phyloP scores from a whole-genome alignment of 495 filamentous ascomycete species.

The Penicillium desertorum region DNA sequence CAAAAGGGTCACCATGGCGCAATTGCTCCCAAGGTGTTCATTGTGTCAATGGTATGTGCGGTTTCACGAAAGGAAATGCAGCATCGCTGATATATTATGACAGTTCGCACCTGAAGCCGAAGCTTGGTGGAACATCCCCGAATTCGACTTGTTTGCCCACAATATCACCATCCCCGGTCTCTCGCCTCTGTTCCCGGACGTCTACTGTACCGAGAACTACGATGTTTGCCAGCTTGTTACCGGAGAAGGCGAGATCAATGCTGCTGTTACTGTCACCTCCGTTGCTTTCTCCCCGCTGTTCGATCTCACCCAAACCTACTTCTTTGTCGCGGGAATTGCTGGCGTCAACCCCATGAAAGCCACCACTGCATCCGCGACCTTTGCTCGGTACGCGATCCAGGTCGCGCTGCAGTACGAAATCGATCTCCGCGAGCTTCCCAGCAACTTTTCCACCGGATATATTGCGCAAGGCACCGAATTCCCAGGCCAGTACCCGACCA shows the following conservation, averaged over 20 bases:
- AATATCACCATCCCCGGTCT: slow-evolving; percentile 69
- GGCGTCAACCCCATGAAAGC: slow-evolving; percentile 67
- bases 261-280: slow-evolving; percentile 60
- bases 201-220: slow-evolving; percentile 59
- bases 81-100: not conserved
- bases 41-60: slow-evolving; percentile 64
- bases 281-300: slow-evolving; percentile 61
- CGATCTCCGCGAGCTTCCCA: slow-evolving; percentile 66
- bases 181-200: slow-evolving; percentile 62
- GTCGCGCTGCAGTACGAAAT: slow-evolving; percentile 75
- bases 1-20: slow-evolving; percentile 20
- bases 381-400: slow-evolving; percentile 67
- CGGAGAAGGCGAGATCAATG: slow-evolving; percentile 69
- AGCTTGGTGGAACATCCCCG: slow-evolving; percentile 62
- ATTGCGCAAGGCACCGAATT: slow-evolving; percentile 55
- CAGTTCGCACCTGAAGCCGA: slow-evolving; percentile 68
- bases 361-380: slow-evolving; percentile 62
- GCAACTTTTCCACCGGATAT: slow-evolving; percentile 66
- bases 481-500: slow-evolving; percentile 60
- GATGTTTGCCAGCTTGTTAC: slow-evolving; percentile 63
- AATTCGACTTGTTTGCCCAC: slow-evolving; percentile 59
- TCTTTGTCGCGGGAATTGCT: slow-evolving; percentile 69
- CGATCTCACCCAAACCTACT: slow-evolving; percentile 66
- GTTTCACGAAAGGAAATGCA: not conserved
- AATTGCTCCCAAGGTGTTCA: slow-evolving; percentile 65